These are phyloP conservation scores for Aspergillus alliaceus DNA, from an alignment of 2,329 filamentous ascomycete species.

Conservation along the genomic window DNA sequence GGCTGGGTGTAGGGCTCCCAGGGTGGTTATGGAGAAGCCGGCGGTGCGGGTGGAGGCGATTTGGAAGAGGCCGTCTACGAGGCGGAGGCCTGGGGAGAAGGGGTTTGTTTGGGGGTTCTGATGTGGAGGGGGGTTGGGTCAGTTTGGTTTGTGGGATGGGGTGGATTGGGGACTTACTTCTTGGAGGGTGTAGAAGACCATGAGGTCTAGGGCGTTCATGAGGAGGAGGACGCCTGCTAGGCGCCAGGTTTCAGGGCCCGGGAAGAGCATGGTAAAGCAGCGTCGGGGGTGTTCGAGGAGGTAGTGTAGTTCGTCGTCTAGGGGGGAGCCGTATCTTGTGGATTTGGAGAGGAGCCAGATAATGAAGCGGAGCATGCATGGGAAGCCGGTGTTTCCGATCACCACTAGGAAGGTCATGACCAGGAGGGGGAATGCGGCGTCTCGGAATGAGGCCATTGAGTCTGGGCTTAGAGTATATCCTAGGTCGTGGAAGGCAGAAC, in stretches of 20 bases:
- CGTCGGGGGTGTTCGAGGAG: slow-evolving; percentile 88
- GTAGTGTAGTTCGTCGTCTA: slow-evolving; percentile 86
- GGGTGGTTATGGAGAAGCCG: slow-evolving; percentile 78
- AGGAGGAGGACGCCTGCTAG: slow-evolving; percentile 78
- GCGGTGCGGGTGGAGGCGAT: slow-evolving; percentile 86
- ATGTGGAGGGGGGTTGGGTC: too few relatives aligned
- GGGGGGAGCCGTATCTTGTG: slow-evolving; percentile 61
- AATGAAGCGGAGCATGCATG: slow-evolving; percentile 84
- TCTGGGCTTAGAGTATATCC: slow-evolving; percentile 87
- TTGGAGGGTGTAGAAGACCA: slow-evolving; percentile 79
- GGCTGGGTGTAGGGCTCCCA: slow-evolving; percentile 77
- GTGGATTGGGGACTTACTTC: slow-evolving; percentile 60
- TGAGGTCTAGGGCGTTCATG: slow-evolving; percentile 77
- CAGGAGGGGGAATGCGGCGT: slow-evolving; percentile 70
- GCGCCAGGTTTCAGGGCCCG: slow-evolving; percentile 86
- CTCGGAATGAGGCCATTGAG: slow-evolving; percentile 86
- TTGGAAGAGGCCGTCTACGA: slow-evolving; percentile 86
- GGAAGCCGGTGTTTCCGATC: slow-evolving; percentile 90
- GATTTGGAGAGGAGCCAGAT: slow-evolving; percentile 78
- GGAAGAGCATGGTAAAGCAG: slow-evolving; percentile 92
- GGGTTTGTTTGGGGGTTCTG: background rate
- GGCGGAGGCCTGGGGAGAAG: slow-evolving; percentile 50
- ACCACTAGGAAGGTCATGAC: slow-evolving; percentile 82
- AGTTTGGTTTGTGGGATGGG: too few relatives aligned
- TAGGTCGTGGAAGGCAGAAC: slow-evolving; percentile 85